Percentiles rank a stretch among this genome's conserved stretches.
Conservation (phyloP, 2,329 filamentous ascomycete species). For the Calonectria pteridis region DNA sequence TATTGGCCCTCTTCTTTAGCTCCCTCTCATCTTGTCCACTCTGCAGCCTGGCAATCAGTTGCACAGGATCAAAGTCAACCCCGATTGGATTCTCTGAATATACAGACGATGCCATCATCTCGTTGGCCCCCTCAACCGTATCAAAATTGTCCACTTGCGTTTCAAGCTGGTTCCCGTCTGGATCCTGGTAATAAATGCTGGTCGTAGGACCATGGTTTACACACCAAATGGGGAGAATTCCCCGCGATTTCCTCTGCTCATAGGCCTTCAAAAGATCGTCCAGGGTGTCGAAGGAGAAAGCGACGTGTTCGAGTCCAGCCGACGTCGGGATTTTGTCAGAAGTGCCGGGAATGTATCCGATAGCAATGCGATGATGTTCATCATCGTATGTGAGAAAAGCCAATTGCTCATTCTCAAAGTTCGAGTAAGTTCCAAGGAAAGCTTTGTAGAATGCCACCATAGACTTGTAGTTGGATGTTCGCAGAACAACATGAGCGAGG, state of each 20-base stretch:
- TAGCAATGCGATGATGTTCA: conserved; percentile 13
- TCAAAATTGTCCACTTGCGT: conserved; percentile 29
- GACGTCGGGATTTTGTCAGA: neutral
- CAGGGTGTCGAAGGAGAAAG: conserved; percentile 4
- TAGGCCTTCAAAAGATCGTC: neutral
- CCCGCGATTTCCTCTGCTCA: neutral
- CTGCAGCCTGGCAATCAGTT: neutral
- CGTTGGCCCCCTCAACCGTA: conserved; percentile 18
- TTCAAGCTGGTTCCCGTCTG: conserved; percentile 27
- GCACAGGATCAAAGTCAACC: conserved; percentile 20
- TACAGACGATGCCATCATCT: conserved; percentile 7
- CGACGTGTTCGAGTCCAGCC: conserved; percentile 7
- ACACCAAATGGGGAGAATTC: conserved; percentile 21
- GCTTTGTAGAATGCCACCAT: conserved; percentile 10
- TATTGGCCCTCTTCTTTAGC: conserved; percentile 1
- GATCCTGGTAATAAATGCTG: conserved; percentile 29
- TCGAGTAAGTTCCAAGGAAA: conserved; percentile 3
- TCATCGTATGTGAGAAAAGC: conserved; percentile 10
- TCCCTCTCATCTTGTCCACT: neutral
- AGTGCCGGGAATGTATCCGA: neutral
- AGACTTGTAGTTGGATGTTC: conserved; percentile 1
- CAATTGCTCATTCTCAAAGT: conserved; percentile 4
- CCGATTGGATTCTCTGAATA: conserved; percentile 25
- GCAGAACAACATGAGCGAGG: conserved; percentile 14
- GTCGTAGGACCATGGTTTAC: conserved; percentile 32